Base-by-base conservation (phyloP, 768 basidiomycete species). In the Punctularia strigosozonata region DNA sequence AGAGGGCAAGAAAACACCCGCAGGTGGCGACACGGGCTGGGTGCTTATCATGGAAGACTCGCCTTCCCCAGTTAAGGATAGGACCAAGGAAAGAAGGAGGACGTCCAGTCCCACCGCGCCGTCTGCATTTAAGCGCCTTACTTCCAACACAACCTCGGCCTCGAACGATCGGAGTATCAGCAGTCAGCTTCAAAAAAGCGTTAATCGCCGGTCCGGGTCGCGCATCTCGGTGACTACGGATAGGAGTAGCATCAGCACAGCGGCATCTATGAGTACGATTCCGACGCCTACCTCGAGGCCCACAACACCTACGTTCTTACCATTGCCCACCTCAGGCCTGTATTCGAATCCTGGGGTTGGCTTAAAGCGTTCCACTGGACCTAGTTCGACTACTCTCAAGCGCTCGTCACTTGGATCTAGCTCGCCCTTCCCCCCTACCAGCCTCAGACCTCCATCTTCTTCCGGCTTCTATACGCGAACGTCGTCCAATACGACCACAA, bases 41-140 rank as follows among this genome's bases (percentile, higher is more conserved):
- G 85, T 89, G 30, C 71, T 89, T 25, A 84, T 89, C 36, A 86
- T 87, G 84, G 86, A 88, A 46, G 86, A 87, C 51, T 79, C 80
- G 2, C 80, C 84, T 18, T 77, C 77, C 13, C 81, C 80, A 17
- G 64, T 63, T 22, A 60, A 63, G 44, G 68, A 68, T 34, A 15
- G 10, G 10, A 15, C 10, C 39, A 67, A 70, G 43, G 74, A 76
- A 50, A 63, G 66, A 43, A 65, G 80, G 41, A 67, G 80, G 49
- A 55, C 71, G 25, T 75, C 79, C 14, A 84, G 77, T 45, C 80
- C 82, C 17, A 63, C 68, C 37, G 69, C 65, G 21, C 66, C 73
- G n/a, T 65, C 66, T 25, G 52, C 66, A 6, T 77, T 71, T 54
- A 71, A 66, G 31, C 59, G 66, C n/a, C 57, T 62, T 20, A 54